Percentiles rank a stretch among this genome's conserved stretches.
These are phyloP conservation scores for Vitis vinifera DNA, from an alignment of 164 flowering plant genomes.

Conservation along the genomic window DNA sequence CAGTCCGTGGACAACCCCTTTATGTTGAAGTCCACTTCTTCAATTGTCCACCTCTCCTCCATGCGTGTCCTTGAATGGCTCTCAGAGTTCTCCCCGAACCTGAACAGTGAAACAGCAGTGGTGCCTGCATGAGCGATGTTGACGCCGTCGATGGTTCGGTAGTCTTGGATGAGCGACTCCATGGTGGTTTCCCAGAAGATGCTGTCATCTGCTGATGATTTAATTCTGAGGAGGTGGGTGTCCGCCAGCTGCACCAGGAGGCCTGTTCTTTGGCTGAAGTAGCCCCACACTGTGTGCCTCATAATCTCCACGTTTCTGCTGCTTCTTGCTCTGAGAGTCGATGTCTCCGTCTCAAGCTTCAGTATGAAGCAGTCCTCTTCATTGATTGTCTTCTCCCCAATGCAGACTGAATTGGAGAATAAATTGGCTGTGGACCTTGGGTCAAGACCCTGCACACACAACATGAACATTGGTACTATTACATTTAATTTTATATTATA, in stretches of 20 bases:
- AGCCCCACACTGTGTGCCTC: slow-evolving; percentile 86
- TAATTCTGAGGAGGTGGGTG: slow-evolving; percentile 76
- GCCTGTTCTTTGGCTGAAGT: slow-evolving; percentile 91
- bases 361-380: slow-evolving; percentile 85
- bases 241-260: slow-evolving; percentile 71
- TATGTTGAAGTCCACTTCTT: slow-evolving; percentile 86
- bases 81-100: slow-evolving; percentile 69
- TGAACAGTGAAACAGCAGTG: slow-evolving; percentile 59
- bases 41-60: slow-evolving; percentile 89
- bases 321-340: slow-evolving; percentile 67
- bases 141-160: slow-evolving; percentile 71
- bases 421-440: slow-evolving; percentile 76
- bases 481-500: no score
- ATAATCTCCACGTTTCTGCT: slow-evolving; percentile 72
- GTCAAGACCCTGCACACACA: slow-evolving; percentile 77
- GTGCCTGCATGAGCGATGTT: slow-evolving; percentile 76
- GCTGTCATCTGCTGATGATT: slow-evolving; percentile 37
- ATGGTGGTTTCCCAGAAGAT: slow-evolving; percentile 90
- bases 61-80: slow-evolving; percentile 67
- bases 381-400: slow-evolving; percentile 71
- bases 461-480: no score
- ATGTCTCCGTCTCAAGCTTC: slow-evolving; percentile 64
- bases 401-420: slow-evolving; percentile 69
- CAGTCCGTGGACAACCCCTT: slow-evolving; percentile 78
- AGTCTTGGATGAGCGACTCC: slow-evolving; percentile 73